Conservation (phyloP, 2,329 filamentous ascomycete species). For the Clonostachys solani region DNA sequence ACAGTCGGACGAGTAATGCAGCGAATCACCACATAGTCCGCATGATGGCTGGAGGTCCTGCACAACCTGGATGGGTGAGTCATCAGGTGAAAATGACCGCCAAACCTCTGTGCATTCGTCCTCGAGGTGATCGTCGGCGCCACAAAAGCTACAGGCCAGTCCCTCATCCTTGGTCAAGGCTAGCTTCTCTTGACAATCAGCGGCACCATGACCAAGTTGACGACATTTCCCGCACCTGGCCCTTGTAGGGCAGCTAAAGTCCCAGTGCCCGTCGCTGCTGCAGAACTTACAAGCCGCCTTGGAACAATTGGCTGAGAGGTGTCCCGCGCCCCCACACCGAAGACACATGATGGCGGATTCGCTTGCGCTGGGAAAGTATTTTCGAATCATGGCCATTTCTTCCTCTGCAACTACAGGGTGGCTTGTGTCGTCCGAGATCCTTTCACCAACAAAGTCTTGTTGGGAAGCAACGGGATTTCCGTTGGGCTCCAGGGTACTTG, state of each 20-base stretch:
- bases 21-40: slow-evolving; percentile 47
- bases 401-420: neutral
- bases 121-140: slow-evolving; percentile 52
- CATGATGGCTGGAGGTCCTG: slow-evolving; percentile 46
- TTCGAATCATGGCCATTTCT: slow-evolving; percentile 20
- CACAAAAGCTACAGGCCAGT: slow-evolving; percentile 58
- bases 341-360: slow-evolving; percentile 42
- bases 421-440: too few species aligned
- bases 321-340: slow-evolving; percentile 43
- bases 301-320: slow-evolving; percentile 39
- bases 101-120: slow-evolving; percentile 55
- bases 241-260: slow-evolving; percentile 44
- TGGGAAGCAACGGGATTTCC: too few species aligned
- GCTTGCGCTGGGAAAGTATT: slow-evolving; percentile 47
- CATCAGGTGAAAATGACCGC: slow-evolving; percentile 45
- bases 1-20: slow-evolving; percentile 57
- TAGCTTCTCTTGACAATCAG: slow-evolving; percentile 53
- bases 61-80: slow-evolving; percentile 39
- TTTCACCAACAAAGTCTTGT: too few species aligned
- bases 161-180: slow-evolving; percentile 44
- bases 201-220: slow-evolving; percentile 53
- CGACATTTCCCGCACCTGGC: slow-evolving; percentile 55
- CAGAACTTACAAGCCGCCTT: slow-evolving; percentile 44
- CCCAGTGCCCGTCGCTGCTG: slow-evolving; percentile 36
- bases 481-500: too few species aligned